Evolutionary conservation across 768 basidiomycete species (phyloP).

Genomic region (Favolaschia claudopus): DNA sequence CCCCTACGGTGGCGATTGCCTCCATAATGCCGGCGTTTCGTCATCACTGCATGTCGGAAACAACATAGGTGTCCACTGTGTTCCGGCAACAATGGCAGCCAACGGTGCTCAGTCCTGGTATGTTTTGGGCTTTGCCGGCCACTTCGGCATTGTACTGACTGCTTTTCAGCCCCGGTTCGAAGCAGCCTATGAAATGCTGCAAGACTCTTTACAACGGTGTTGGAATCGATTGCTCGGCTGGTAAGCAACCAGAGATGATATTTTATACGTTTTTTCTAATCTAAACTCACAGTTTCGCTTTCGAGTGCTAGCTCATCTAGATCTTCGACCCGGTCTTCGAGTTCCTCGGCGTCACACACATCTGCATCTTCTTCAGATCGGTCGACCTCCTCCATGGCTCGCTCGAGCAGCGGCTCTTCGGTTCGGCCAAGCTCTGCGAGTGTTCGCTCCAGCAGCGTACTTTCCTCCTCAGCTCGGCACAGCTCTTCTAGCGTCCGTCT

Average conservation of each 20-base stretch:
- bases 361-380: not conserved
- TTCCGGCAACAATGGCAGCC: not conserved
- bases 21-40: not conserved
- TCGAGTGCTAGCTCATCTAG: not conserved
- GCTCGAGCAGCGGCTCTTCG: not conserved
- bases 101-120: constrained; percentile 7
- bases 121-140: not conserved
- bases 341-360: not conserved
- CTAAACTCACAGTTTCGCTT: not conserved
- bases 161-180: not conserved
- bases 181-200: constrained; percentile 8
- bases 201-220: constrained; percentile 1
- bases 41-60: not conserved
- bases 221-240: constrained; percentile 9
- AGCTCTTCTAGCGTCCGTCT: not conserved
- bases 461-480: not conserved
- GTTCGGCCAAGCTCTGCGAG: not conserved
- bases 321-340: not conserved
- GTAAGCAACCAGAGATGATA: not conserved
- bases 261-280: not conserved
- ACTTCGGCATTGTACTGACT: not conserved
- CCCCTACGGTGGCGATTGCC: not conserved
- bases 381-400: not conserved
- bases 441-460: not conserved
- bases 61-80: constrained; percentile 2